These are phyloP conservation scores for Hygrophoropsis aurantiaca DNA, from an alignment of 768 basidiomycete species.

Conservation along the genomic window DNA sequence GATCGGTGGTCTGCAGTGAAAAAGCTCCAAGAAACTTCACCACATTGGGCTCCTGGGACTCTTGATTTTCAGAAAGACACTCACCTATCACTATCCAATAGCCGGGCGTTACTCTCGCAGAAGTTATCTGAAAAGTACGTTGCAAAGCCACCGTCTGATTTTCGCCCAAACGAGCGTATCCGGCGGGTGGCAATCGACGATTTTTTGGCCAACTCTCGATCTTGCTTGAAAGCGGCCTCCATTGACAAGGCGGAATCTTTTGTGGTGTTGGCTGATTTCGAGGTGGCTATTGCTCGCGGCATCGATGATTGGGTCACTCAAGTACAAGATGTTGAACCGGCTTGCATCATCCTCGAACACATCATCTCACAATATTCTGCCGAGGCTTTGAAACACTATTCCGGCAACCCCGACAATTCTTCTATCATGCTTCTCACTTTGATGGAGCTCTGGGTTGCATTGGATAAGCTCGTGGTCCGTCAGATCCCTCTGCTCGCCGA, in stretches of 20 bases:
- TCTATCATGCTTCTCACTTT: constrained; percentile 18
- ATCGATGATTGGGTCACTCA: constrained; percentile 6
- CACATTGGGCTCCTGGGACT: constrained; percentile 20
- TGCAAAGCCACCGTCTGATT: background rate
- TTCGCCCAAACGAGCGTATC: no score
- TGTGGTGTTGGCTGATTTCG: constrained; percentile 6
- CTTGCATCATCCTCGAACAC: background rate
- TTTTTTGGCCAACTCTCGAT: background rate
- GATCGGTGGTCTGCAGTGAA: constrained; percentile 34
- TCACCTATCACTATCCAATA: constrained; percentile 30
- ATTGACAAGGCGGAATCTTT: background rate
- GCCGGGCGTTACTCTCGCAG: constrained; percentile 25
- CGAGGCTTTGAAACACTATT: background rate
- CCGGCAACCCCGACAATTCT: background rate
- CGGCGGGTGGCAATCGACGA: background rate
- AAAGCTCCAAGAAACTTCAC: constrained; percentile 17
- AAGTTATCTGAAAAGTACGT: constrained; percentile 6
- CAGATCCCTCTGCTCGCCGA: constrained; percentile 33
- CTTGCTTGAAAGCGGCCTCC: background rate
- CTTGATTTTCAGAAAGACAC: constrained; percentile 31
- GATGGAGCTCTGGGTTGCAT: constrained; percentile 45
- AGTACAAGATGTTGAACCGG: background rate
- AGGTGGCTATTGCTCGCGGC: background rate
- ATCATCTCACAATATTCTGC: constrained; percentile 1
- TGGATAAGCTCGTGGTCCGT: constrained; percentile 34